Percentiles rank a stretch among this genome's conserved stretches.
These are phyloP conservation scores for Graphilbum fragrans DNA, from an alignment of 2,329 filamentous ascomycete genomes.

Conservation along the genomic window DNA sequence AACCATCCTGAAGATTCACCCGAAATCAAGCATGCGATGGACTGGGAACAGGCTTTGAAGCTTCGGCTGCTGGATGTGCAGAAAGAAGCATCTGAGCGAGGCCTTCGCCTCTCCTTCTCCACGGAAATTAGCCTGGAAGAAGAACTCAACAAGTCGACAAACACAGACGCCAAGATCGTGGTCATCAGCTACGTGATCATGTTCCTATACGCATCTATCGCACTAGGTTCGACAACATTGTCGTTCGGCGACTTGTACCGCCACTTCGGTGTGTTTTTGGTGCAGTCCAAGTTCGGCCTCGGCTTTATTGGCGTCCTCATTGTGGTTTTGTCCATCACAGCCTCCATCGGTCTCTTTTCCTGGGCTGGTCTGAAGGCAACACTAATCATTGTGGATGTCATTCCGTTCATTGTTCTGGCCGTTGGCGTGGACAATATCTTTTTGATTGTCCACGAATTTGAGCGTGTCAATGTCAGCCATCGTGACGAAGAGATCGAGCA, in stretches of 20 bases:
- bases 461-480: slow-evolving; percentile 84
- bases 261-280: slow-evolving; percentile 73
- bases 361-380: slow-evolving; percentile 88
- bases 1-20: slow-evolving; percentile 67
- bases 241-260: slow-evolving; percentile 64
- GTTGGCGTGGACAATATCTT: slow-evolving; percentile 99
- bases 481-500: slow-evolving; percentile 81
- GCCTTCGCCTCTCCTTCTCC: slow-evolving; percentile 82
- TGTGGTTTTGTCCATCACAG: slow-evolving; percentile 92
- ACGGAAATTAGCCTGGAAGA: slow-evolving; percentile 92
- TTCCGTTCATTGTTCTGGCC: slow-evolving; percentile 90
- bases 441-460: slow-evolving; percentile 95
- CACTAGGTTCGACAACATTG: slow-evolving; percentile 77
- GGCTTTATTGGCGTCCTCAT: slow-evolving; percentile 93
- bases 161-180: slow-evolving; percentile 95
- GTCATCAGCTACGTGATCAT: slow-evolving; percentile 96
- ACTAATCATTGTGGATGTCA: slow-evolving; percentile 95
- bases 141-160: slow-evolving; percentile 94
- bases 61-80: slow-evolving; percentile 65
- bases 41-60: slow-evolving; percentile 78
- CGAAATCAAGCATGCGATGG: slow-evolving; percentile 62
- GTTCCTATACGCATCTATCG: slow-evolving; percentile 93
- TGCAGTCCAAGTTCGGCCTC: slow-evolving; percentile 93
- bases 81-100: slow-evolving; percentile 62
- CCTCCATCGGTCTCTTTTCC: slow-evolving; percentile 90